Conservation (phyloP, 495 filamentous ascomycete species). For the Aspergillus ostianus region DNA sequence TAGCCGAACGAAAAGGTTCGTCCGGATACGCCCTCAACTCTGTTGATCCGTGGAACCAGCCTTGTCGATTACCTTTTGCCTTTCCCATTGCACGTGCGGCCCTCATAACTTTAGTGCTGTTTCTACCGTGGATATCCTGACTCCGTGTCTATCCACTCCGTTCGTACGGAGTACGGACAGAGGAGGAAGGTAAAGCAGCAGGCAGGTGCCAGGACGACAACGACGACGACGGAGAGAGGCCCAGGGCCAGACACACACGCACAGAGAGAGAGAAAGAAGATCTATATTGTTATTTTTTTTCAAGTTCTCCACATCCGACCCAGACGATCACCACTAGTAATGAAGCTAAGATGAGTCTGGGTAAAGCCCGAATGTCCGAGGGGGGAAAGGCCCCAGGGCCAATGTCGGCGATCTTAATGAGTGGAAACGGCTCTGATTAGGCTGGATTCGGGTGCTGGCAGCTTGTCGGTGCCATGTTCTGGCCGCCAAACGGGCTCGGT, state of each 20-base stretch:
- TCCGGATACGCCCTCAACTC: neutral
- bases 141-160: neutral
- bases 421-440: slow-evolving; percentile 3
- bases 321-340: slow-evolving; percentile 10
- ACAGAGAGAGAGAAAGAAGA: neutral
- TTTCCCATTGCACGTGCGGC: neutral
- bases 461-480: slow-evolving; percentile 3
- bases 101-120: neutral
- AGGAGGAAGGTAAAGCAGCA: no score
- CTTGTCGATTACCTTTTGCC: neutral
- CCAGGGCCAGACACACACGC: no score
- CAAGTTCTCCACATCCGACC: slow-evolving; percentile 6
- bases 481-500: slow-evolving; percentile 5
- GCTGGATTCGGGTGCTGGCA: slow-evolving; percentile 11
- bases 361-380: neutral
- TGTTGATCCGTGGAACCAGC: neutral
- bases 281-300: neutral
- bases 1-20: neutral
- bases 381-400: no score
- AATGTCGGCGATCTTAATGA: neutral
- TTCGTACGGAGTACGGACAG: no score
- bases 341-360: neutral
- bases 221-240: no score
- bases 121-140: neutral
- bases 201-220: no score